These are phyloP conservation scores for Colletotrichum sp. DNA, from an alignment of 2,329 filamentous ascomycete species.

Conservation along the genomic window DNA sequence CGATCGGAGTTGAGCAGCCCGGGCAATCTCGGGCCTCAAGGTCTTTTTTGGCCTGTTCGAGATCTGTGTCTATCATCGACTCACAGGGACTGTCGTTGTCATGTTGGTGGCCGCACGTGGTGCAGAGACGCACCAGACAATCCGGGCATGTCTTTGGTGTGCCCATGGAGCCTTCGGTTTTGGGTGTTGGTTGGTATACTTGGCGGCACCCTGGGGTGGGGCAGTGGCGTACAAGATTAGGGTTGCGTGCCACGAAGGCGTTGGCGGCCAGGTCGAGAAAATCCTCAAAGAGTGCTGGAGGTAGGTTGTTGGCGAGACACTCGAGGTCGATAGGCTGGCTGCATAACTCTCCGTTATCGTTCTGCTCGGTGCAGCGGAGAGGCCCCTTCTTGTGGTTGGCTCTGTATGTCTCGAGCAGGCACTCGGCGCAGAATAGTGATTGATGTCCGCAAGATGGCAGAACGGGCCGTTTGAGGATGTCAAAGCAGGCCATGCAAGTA, in stretches of 20 bases:
- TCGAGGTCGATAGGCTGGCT: background rate
- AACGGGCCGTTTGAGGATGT: background rate
- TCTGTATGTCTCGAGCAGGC: background rate
- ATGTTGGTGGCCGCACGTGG: conserved; percentile 38
- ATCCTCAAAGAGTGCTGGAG: background rate
- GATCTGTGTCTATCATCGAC: background rate
- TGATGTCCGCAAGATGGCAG: background rate
- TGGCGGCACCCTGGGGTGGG: background rate
- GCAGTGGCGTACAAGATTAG: background rate
- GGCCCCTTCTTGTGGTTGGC: background rate
- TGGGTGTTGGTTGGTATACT: background rate
- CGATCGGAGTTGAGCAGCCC: background rate
- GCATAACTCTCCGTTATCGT: background rate
- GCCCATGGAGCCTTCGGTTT: background rate
- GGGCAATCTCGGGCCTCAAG: background rate
- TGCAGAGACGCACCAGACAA: conserved; percentile 41
- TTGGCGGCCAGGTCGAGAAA: background rate
- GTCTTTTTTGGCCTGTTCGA: background rate
- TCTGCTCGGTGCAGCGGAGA: background rate
- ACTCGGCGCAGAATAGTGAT: background rate
- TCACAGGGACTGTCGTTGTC: conserved; percentile 14
- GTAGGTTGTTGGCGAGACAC: background rate
- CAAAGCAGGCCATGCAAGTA: background rate
- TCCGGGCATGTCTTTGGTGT: conserved; percentile 35
- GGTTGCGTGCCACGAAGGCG: background rate